phyloP scores from a whole-genome alignment of 371 early-diverging fungal genomes.

The Mucor velutinosus region DNA sequence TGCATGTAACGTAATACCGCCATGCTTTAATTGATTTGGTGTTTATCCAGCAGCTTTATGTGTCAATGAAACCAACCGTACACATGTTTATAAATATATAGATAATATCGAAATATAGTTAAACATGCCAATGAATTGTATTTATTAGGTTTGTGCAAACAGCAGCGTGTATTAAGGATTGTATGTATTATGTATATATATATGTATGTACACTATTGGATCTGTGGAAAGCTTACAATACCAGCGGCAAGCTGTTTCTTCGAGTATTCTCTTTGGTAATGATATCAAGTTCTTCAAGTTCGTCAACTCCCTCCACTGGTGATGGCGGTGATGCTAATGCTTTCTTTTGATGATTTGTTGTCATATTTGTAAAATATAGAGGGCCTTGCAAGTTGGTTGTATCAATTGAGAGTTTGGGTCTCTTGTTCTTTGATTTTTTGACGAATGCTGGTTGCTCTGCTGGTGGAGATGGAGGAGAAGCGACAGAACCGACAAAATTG shows the following conservation, averaged over 20 bases:
- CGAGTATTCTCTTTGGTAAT: conserved; percentile 28
- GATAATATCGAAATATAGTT: background rate
- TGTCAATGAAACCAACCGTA: background rate
- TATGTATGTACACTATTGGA: background rate
- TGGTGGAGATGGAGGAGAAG: background rate
- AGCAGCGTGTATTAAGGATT: background rate
- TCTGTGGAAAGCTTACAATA: background rate
- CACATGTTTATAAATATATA: background rate
- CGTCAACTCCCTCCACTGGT: conserved; percentile 5
- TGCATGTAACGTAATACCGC: background rate
- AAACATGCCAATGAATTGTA: background rate
- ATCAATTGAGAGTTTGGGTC: conserved; percentile 42
- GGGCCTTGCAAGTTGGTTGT: conserved; percentile 44
- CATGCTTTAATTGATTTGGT: background rate
- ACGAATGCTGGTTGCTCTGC: background rate
- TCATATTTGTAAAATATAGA: conserved; percentile 46
- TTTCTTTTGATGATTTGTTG: conserved; percentile 43
- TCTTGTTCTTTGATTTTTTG: conserved; percentile 10
- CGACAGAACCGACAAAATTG: conserved; percentile 7
- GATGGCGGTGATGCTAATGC: background rate
- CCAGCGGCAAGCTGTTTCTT: conserved; percentile 28
- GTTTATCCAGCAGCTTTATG: background rate
- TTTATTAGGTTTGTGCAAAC: background rate
- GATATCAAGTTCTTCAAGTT: conserved; percentile 15
- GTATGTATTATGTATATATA: background rate